phyloP scores from a whole-genome alignment of 2,329 filamentous ascomycete species.

The Claviceps cyperi region DNA sequence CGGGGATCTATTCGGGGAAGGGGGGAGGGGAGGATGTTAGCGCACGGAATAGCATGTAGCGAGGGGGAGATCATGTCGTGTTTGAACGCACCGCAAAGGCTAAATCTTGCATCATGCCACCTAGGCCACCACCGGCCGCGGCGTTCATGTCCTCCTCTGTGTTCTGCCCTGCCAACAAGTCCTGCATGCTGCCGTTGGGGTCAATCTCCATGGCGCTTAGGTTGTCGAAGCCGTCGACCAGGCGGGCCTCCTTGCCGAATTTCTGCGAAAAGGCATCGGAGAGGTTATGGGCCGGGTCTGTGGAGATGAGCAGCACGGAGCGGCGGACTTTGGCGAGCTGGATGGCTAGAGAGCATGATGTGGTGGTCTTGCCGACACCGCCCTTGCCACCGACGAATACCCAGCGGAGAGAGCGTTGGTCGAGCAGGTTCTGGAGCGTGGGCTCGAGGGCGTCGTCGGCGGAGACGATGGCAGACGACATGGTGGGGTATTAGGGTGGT shows the following conservation, averaged over 20 bases:
- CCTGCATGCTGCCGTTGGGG: constrained; percentile 94
- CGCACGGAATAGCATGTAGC: neutral
- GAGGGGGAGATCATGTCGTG: neutral
- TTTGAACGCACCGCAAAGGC: constrained; percentile 63
- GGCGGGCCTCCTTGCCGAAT: constrained; percentile 94
- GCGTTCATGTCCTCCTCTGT: constrained; percentile 58
- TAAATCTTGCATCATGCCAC: constrained; percentile 96
- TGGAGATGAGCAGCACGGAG: constrained; percentile 93
- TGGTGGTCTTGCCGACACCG: constrained; percentile 98
- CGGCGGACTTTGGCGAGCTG: constrained; percentile 91
- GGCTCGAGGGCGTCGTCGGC: constrained; percentile 71
- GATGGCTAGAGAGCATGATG: constrained; percentile 93
- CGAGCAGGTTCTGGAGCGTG: constrained; percentile 83
- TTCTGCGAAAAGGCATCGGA: constrained; percentile 97
- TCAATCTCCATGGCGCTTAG: constrained; percentile 98
- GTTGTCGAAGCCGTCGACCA: constrained; percentile 84
- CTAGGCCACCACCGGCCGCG: constrained; percentile 60
- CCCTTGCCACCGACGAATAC: constrained; percentile 98
- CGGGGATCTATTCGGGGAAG: constrained; percentile 55
- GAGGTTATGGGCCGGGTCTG: constrained; percentile 94
- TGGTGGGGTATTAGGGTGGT: constrained; percentile 8
- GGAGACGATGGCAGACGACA: constrained; percentile 28
- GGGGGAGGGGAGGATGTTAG: neutral
- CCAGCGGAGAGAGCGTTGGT: constrained; percentile 92
- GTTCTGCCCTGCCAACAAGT: constrained; percentile 64